Evolutionary conservation across 2,329 filamentous ascomycete genomes (phyloP), one percentile per base, ranked within the genome.

Genomic region (Corynespora cassiicola): DNA sequence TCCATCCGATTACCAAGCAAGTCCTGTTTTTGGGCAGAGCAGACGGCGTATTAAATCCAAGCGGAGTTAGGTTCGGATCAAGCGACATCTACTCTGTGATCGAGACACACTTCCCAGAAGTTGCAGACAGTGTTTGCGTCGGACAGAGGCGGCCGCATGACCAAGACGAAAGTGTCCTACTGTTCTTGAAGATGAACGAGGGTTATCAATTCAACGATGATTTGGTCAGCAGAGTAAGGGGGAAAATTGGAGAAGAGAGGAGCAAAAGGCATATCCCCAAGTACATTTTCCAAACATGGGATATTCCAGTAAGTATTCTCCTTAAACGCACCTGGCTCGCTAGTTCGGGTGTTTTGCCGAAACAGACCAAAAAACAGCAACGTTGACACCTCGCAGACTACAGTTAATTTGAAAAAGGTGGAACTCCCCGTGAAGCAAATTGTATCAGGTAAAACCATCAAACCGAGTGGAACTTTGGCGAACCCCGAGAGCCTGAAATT

Each of bases 371-470:
- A 11, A 22, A n/a, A n/a, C n/a, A n/a, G n/a, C n/a, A n/a, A 20
- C 12, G 17, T 8, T 42, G 19, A 46, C 14, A 6, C 2, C n/a
- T 9, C 16, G 29, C 30, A 90, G 83, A 87, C 84, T 0, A 94
- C 88, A 0, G 83, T 94, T 47, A 94, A 92, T 61, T 69, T 88
- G 32, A 94, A 94, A 65, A 94, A 94, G 66, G 88, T 94, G 4
- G 88, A 94, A 64, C 56, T 94, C 35, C 88, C 88, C 0, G 86
- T 94, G 19, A 94, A 94, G 71, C 85, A 88, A 59, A 94, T 94
- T 47, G 84, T 94, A 1, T 89, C 81, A 0, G 88, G 88, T 0
- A 82, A 84, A 53, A 80, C 72, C 16, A 80, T 94, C 60, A 89
- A 86, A 67, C 80, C 87, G 0, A 88, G 85, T 31, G 87, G 87